Evolutionary conservation across 73 alveolate genomes (phyloP).

Genomic region (Urostyla sp.): DNA sequence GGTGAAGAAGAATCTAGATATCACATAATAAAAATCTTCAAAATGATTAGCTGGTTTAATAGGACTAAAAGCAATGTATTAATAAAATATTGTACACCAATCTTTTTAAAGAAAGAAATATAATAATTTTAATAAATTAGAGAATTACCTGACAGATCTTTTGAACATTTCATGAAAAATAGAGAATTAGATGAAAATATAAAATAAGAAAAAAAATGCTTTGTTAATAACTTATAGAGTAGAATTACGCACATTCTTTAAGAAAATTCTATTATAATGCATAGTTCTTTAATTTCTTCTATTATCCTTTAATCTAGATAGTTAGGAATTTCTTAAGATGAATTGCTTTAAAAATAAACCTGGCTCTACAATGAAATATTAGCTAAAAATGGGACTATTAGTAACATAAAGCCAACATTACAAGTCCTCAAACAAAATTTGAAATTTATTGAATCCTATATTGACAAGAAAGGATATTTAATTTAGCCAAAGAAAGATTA

Average conservation of each 20-base stretch:
- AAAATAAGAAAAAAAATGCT: constrained; percentile 42
- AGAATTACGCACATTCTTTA: constrained; percentile 44
- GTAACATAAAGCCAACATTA: constrained; percentile 37
- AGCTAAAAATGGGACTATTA: constrained; percentile 69
- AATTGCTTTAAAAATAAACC: constrained; percentile 69
- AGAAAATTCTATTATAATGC: constrained; percentile 67
- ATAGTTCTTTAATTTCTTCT: constrained; percentile 85
- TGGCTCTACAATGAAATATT: constrained; percentile 77
- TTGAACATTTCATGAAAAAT: neutral
- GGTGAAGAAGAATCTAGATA: constrained; percentile 90
- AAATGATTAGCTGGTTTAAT: constrained; percentile 20
- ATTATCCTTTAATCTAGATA: constrained; percentile 76
- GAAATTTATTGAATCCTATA: constrained; percentile 44
- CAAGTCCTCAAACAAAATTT: constrained; percentile 3
- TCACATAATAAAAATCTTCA: constrained; percentile 76
- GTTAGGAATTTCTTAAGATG: constrained; percentile 88
- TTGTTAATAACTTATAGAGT: constrained; percentile 60
- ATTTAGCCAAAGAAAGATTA: constrained; percentile 85
- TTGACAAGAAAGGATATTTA: constrained; percentile 80
- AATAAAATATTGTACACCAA: constrained; percentile 77
- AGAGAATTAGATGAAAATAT: neutral
- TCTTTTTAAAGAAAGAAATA: constrained; percentile 63
- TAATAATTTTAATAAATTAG: constrained; percentile 21
- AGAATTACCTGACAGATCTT: neutral
- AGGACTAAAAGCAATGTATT: constrained; percentile 78